These are phyloP conservation scores for Tylopilus sp. DNA, from an alignment of 768 basidiomycete species.

Conservation along the genomic window DNA sequence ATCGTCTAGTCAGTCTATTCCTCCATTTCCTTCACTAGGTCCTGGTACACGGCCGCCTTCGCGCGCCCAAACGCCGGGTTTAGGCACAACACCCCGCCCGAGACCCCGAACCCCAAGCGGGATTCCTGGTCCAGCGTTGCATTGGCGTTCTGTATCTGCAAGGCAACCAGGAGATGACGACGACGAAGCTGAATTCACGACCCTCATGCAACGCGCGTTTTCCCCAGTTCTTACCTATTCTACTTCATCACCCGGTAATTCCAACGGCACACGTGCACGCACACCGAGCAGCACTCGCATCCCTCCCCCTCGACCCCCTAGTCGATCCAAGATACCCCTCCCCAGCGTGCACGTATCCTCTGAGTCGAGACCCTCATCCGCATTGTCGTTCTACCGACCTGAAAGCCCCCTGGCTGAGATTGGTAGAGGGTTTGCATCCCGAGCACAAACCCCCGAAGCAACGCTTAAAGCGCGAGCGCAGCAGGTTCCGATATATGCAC, in stretches of 20 bases:
- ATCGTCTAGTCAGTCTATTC: constrained; percentile 41
- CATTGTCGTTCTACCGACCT: constrained; percentile 64
- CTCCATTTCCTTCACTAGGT: constrained; percentile 28
- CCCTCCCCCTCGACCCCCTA: constrained; percentile 71
- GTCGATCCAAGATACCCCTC: constrained; percentile 80
- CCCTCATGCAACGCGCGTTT: constrained; percentile 56
- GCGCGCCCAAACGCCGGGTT: constrained; percentile 55
- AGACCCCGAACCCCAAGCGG: constrained; percentile 77
- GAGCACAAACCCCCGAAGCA: constrained; percentile 71
- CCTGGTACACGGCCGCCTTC: constrained; percentile 42
- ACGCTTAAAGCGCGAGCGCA: constrained; percentile 56
- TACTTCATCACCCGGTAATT: constrained; percentile 38
- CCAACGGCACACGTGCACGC: constrained; percentile 26
- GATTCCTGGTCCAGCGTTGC: constrained; percentile 63
- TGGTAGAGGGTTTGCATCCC: constrained; percentile 32
- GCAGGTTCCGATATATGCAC: constrained; percentile 52
- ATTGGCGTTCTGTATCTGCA: constrained; percentile 47
- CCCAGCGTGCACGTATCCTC: constrained; percentile 69
- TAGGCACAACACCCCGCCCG: constrained; percentile 52
- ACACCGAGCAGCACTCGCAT: constrained; percentile 40
- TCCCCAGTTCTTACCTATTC: constrained; percentile 55
- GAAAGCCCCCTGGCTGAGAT: constrained; percentile 48
- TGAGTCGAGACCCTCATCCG: constrained; percentile 66
- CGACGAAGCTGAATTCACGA: constrained; percentile 42
- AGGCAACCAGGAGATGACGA: constrained; percentile 42